Evolutionary conservation across 352 stramenopile genomes (phyloP).

Genomic region (Pythium dissotocum): DNA sequence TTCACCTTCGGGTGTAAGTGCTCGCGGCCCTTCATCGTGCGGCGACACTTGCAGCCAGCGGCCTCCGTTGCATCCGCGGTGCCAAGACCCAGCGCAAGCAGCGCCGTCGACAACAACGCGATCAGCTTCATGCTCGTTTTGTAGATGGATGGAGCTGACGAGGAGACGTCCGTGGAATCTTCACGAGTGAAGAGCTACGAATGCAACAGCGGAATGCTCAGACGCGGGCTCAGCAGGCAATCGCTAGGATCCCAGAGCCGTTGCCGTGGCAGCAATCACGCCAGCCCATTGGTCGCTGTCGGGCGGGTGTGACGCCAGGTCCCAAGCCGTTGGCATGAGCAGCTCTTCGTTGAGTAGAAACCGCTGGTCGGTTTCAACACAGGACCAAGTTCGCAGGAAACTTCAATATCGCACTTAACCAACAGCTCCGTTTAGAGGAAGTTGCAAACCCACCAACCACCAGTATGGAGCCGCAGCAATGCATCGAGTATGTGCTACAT

Average conservation of each 20-base stretch:
- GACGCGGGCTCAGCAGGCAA: too few species aligned
- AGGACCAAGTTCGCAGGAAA: constrained; percentile 2
- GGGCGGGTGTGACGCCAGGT: neutral
- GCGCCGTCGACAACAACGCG: neutral
- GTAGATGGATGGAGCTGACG: neutral
- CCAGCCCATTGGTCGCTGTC: neutral
- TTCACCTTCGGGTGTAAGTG: constrained; percentile 41
- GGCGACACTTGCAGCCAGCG: constrained; percentile 48
- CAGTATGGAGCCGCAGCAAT: constrained; percentile 19
- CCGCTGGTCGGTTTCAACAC: neutral
- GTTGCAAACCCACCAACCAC: neutral
- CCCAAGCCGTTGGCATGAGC: neutral
- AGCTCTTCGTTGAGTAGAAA: neutral
- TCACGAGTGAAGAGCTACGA: neutral
- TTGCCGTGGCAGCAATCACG: neutral
- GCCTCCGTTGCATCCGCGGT: constrained; percentile 1
- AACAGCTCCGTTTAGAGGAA: neutral
- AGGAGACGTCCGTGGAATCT: neutral
- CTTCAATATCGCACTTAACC: constrained; percentile 17
- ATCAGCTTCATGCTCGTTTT: constrained; percentile 18
- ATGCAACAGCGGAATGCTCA: constrained; percentile 13
- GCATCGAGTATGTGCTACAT: constrained; percentile 40
- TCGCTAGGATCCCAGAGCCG: neutral
- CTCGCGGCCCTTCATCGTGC: constrained; percentile 46
- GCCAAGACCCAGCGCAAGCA: neutral